Base-by-base conservation (phyloP, 805 yeast species). In the Blastobotrys attinorum region DNA sequence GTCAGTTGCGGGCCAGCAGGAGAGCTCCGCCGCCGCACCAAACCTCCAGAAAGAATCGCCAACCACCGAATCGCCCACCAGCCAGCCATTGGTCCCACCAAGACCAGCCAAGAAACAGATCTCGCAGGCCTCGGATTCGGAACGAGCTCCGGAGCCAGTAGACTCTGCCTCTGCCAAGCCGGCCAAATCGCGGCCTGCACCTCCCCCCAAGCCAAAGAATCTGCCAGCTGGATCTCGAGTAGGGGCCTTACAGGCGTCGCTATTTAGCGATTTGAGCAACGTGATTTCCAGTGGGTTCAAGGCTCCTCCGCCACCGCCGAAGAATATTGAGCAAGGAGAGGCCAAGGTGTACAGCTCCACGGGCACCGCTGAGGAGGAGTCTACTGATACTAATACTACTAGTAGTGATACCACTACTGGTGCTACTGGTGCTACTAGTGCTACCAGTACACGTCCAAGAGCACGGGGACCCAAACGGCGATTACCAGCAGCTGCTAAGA, bases 391-490 rank as follows among this genome's bases (percentile, higher is more conserved):
- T 18, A 37, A 27, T 4, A 41, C 34, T 21, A 23, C 27, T 18
- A 17, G n/a, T 17, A 16, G 32, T 16, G 37, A 36, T 15, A 22
- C 3, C 33, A 20, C 13, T 13, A n/a, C 16, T 4, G 29, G 22
- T 13, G 16, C 16, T 7, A n/a, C n/a, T n/a, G n/a, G n/a, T n/a
- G 11, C 37, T 10, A 11, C 25, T 7, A 5, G 35, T 4, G 39
- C 11, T 15, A 21, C 27, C 11, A 6, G 31, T 7, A 6, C 40
- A 18, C 40, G 57, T 7, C 50, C 57, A 1, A 43, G 63, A 3
- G 58, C 56, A 4, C 51, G 49, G 18, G 65, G 63, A 1, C 62
- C 65, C 4, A 43, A 44, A 18, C 51, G 65, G 5, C 51, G 64
- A 7, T 54, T 61, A 6, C 66, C 66, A 8, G 52, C 56, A 3